Evolutionary conservation across 768 basidiomycete species (phyloP).

Genomic region (Rickenella mellea): DNA sequence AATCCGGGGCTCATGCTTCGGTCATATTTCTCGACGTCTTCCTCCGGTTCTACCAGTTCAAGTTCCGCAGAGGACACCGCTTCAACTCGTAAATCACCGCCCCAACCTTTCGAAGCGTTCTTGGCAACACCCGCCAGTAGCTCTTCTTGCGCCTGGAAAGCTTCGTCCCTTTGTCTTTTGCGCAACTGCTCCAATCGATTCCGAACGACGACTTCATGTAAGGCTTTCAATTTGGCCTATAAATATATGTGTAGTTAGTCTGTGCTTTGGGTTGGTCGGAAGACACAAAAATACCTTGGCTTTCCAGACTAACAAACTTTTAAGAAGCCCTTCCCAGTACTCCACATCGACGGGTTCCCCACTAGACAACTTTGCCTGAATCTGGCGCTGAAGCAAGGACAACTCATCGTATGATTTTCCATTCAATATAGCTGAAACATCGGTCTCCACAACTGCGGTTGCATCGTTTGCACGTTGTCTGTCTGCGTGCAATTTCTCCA

Average conservation of each 20-base stretch:
- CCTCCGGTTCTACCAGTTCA: slow-evolving; percentile 34
- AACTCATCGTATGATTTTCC: slow-evolving; percentile 86
- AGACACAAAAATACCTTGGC: slow-evolving; percentile 56
- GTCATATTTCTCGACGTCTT: slow-evolving; percentile 72
- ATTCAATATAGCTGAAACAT: slow-evolving; percentile 70
- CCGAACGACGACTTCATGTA: slow-evolving; percentile 94
- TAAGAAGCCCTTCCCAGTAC: slow-evolving; percentile 92
- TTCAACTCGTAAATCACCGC: slow-evolving; percentile 26
- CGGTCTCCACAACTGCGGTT: slow-evolving; percentile 73
- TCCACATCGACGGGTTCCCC: slow-evolving; percentile 95
- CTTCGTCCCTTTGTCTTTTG: slow-evolving; percentile 93
- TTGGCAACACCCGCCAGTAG: slow-evolving; percentile 69
- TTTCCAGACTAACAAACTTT: slow-evolving; percentile 93
- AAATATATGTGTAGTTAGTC: slow-evolving; percentile 5
- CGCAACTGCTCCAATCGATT: slow-evolving; percentile 95
- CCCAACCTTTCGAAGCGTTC: slow-evolving; percentile 39
- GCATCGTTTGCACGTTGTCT: slow-evolving; percentile 59
- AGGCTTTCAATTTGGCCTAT: slow-evolving; percentile 80
- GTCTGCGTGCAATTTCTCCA: slow-evolving; percentile 64
- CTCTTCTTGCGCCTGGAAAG: slow-evolving; percentile 88
- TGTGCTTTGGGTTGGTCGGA: not conserved
- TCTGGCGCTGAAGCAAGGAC: slow-evolving; percentile 68
- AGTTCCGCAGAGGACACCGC: slow-evolving; percentile 22
- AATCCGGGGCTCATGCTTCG: slow-evolving; percentile 80
- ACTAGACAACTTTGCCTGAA: slow-evolving; percentile 81